Evolutionary conservation across 1,284 basidiomycete species (phyloP).

Genomic region (Sporisorium iseilematis-ciliati): DNA sequence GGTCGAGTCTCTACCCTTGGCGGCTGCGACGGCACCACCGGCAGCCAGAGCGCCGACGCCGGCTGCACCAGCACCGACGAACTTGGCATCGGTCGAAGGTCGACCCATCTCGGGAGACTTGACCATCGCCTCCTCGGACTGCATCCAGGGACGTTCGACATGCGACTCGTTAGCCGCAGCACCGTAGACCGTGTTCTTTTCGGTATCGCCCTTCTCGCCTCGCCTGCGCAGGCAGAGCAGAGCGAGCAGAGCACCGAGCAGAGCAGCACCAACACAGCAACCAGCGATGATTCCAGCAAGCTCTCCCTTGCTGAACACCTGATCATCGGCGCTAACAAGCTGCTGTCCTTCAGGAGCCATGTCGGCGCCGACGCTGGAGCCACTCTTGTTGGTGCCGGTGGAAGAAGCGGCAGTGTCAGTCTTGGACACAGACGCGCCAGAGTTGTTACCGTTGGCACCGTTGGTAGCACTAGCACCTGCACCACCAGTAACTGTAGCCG

Average conservation of each 20-base stretch:
- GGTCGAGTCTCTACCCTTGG: constrained; percentile 39
- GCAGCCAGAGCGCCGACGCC: constrained; percentile 45
- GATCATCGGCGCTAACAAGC: constrained; percentile 33
- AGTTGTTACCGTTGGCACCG: not conserved
- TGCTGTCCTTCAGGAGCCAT: constrained; percentile 36
- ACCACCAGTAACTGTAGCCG: not conserved
- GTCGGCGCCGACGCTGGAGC: constrained; percentile 16
- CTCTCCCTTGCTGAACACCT: constrained; percentile 34
- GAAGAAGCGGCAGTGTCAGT: constrained; percentile 19
- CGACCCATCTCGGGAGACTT: constrained; percentile 43
- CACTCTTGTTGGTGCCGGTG: constrained; percentile 12
- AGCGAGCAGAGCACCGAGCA: constrained; percentile 56
- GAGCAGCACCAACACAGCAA: constrained; percentile 53
- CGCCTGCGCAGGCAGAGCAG: constrained; percentile 46
- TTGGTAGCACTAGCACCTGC: constrained; percentile 10
- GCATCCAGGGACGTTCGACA: constrained; percentile 58
- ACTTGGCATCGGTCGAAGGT: constrained; percentile 43
- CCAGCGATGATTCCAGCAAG: constrained; percentile 62
- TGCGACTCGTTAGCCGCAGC: constrained; percentile 42
- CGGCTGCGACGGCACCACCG: constrained; percentile 31
- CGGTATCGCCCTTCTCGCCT: constrained; percentile 32
- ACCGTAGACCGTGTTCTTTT: constrained; percentile 42
- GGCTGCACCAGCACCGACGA: constrained; percentile 37
- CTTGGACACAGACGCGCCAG: constrained; percentile 10
- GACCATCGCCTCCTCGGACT: constrained; percentile 52